These are phyloP conservation scores for Salvia hispanica DNA, from an alignment of 257 asterid species.

Conservation along the genomic window DNA sequence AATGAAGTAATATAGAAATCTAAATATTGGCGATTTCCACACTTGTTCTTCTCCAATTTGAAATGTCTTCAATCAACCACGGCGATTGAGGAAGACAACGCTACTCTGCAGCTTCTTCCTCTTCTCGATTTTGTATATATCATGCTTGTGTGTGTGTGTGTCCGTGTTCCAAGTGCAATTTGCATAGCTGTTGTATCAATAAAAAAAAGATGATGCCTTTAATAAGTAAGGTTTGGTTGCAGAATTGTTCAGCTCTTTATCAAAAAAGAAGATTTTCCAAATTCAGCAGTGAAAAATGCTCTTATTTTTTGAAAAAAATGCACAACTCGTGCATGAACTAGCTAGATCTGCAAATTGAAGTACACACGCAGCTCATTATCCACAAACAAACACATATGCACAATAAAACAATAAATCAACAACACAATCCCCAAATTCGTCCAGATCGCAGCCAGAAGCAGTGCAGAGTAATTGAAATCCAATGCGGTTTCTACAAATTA, in stretches of 20 bases:
- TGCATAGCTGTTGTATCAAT: too few relatives aligned
- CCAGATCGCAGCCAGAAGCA: slow-evolving; percentile 34
- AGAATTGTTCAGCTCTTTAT: slow-evolving; percentile 13
- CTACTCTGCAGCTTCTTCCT: too few relatives aligned
- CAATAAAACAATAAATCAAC: slow-evolving; percentile 20
- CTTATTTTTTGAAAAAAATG: slow-evolving; percentile 16
- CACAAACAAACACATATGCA: too few relatives aligned
- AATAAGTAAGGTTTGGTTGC: slow-evolving; percentile 7
- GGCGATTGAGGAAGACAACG: too few relatives aligned
- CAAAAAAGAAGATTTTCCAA: not conserved
- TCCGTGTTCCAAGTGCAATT: not conserved
- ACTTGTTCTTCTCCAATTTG: too few relatives aligned
- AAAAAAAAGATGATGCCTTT: too few relatives aligned
- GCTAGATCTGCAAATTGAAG: too few relatives aligned
- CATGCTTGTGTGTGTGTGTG: not conserved
- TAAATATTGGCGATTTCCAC: too few relatives aligned
- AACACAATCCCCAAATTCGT: not conserved
- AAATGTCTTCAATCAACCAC: too few relatives aligned
- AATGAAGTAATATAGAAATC: too few relatives aligned
- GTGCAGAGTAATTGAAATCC: not conserved
- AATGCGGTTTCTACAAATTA: not conserved
- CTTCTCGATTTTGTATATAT: not conserved
- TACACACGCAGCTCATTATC: slow-evolving; percentile 9
- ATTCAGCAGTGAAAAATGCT: too few relatives aligned
- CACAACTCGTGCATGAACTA: slow-evolving; percentile 15